Evolutionary conservation across 2,329 filamentous ascomycete species (phyloP), one percentile per base, ranked within the genome.

Genomic region (Pezicula rhizophila): DNA sequence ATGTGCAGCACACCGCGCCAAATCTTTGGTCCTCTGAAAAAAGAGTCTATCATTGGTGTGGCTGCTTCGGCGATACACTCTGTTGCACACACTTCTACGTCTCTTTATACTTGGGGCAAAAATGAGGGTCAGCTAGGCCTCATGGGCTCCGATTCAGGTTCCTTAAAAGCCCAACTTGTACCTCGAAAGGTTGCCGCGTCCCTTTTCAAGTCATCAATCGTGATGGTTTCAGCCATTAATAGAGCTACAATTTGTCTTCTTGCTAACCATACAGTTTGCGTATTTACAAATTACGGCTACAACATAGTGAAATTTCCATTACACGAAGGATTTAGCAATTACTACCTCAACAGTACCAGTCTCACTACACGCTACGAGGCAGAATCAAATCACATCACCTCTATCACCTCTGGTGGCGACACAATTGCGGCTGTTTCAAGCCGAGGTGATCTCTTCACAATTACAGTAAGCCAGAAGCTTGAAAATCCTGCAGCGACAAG

Each of bases 211-310:
- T 75, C 47, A 80, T 82, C 3, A 0, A 96, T 99, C 46, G 72
- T 78, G 23, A 87, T 86, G 64, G 88, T 93, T 0, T 87, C 88
- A 0, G 92, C 91, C 3, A 96, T 95, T 50, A 92, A 97, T 62
- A 85, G 84, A 56, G 93, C 93, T 6, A 96, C 93, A 0, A 84
- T 85, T 1, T 86, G 90, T 53, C 70, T 99, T 25, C 77, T 99
- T 3, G 85, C 90, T 43, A 95, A 90, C 58, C 84, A 87, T 57
- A 89, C 90, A 17, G 89, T 97, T 8, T 95, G 87, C 76, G 85
- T 99, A 0, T 96, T 99, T 60, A 92, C 90, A 1, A 95, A 95
- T 57, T 97, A 95, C 61, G 92, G 92, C 4, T 97, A 96, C 64
- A 89, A 90, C n/a, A 88, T 89, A 55, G 76, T 97, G 47, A 83